phyloP scores from a whole-genome alignment of 1,284 basidiomycete species.

The Moniliella sp. region DNA sequence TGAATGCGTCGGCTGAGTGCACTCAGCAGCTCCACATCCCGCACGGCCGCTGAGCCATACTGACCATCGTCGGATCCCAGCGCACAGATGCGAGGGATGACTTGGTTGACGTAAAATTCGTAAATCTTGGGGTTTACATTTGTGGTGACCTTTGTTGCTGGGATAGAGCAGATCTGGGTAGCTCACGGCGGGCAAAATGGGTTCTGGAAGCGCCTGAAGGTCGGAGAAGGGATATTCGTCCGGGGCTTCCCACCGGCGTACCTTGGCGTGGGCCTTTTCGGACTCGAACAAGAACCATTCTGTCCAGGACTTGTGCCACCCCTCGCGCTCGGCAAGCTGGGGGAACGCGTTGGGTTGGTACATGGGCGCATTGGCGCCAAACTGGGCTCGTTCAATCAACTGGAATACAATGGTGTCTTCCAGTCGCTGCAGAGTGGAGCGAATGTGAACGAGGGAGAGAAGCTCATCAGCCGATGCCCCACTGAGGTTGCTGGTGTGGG shows the following conservation, averaged over 20 bases:
- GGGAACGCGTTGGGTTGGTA: conserved; percentile 61
- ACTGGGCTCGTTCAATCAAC: conserved; percentile 79
- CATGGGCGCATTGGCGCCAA: conserved; percentile 74
- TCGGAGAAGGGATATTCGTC: conserved; percentile 90
- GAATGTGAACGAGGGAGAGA: conserved; percentile 61
- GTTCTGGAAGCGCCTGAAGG: conserved; percentile 50
- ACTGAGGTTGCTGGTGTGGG: conserved; percentile 1
- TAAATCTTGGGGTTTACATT: conserved; percentile 73
- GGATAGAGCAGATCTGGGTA: conserved; percentile 57
- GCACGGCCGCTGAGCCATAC: conserved; percentile 77
- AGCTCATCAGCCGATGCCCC: conserved; percentile 22
- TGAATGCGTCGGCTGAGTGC: conserved; percentile 86
- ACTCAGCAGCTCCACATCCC: conserved; percentile 82
- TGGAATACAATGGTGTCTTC: conserved; percentile 97
- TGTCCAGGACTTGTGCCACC: conserved; percentile 68
- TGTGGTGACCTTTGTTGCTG: conserved; percentile 43
- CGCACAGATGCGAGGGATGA: conserved; percentile 53
- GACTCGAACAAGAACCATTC: conserved; percentile 93
- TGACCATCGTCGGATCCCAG: conserved; percentile 77
- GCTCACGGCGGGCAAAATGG: conserved; percentile 54
- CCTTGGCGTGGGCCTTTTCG: conserved; percentile 54
- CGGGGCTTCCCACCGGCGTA: conserved; percentile 37
- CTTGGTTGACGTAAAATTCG: conserved; percentile 60
- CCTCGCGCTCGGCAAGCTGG: conserved; percentile 43
- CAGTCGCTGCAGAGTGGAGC: conserved; percentile 65